phyloP scores from a whole-genome alignment of 768 basidiomycete genomes.

The Rhizopogon vesiculosus region DNA sequence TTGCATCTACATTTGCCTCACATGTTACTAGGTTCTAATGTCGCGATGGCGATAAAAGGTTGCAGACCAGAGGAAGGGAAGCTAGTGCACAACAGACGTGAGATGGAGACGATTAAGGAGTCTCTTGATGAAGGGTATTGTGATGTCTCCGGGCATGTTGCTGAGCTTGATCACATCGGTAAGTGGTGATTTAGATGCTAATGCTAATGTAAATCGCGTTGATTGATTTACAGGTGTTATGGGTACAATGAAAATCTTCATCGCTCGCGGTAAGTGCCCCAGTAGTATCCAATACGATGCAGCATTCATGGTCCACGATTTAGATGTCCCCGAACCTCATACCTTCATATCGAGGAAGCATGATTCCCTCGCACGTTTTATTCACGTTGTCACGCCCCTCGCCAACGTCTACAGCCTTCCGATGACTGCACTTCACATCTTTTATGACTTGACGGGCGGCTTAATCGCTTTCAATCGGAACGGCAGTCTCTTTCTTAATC shows the following conservation, averaged over 20 bases:
- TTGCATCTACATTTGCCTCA: neutral
- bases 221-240: constrained; percentile 44
- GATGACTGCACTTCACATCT: constrained; percentile 72
- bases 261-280: constrained; percentile 48
- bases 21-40: constrained; percentile 43
- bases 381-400: constrained; percentile 62
- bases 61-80: constrained; percentile 65
- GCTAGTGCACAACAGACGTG: constrained; percentile 56
- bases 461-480: constrained; percentile 92
- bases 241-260: constrained; percentile 57
- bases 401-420: constrained; percentile 72
- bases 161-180: constrained; percentile 63
- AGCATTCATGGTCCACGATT: constrained; percentile 1
- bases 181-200: constrained; percentile 10
- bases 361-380: constrained; percentile 66
- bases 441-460: constrained; percentile 76
- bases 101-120: constrained; percentile 71
- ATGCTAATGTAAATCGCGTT: neutral
- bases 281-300: neutral
- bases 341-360: constrained; percentile 48
- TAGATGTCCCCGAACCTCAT: constrained; percentile 54
- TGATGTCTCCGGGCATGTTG: constrained; percentile 62
- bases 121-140: constrained; percentile 80
- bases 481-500: constrained; percentile 84
- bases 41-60: constrained; percentile 66